Base-by-base conservation (phyloP, 257 asterid genomes). In the Catharanthus roseus region DNA sequence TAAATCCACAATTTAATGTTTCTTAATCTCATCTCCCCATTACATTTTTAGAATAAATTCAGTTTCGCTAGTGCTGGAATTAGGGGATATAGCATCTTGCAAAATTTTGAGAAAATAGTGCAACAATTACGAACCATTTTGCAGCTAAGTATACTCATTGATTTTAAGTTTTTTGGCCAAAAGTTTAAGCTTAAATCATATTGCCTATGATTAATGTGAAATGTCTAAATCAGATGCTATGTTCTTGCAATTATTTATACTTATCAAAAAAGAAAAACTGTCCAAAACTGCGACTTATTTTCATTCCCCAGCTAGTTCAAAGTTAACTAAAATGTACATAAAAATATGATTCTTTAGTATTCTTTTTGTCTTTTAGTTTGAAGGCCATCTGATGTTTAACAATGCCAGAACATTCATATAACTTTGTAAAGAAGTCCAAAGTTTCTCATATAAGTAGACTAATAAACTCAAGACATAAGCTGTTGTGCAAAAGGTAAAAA, bases 1-100 rank as follows among this genome's bases (percentile, higher is more conserved):
- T n/a, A n/a, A n/a, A n/a, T n/a, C n/a, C n/a, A n/a, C 72, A 70
- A 70, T 41, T 34, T 70, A 41, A 67, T 9, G 31, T 1, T 1
- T 49, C 29, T n/a, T 29, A 3, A 23, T 31, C 5, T 67, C 44
- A 49, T 53, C 45, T 47, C n/a, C 49, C 24, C 23, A 31, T 58
- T 24, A 31, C 42, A 29, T n/a, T n/a, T 58, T 36, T 58, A 58
- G 41, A 58, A 58, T 58, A 58, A 68, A 29, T 12, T 18, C 29
- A 18, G n/a, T 65, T 28, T 45, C 70, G 10, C 16, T n/a, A 28
- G 38, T 44, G 41, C 57, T 16, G 70, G 57, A 66, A 44, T 18
- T 42, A 47, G n/a, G 18, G 3, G 6, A 47, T 38, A 38, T 12
- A 67, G n/a, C n/a, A n/a, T n/a, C n/a, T n/a, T n/a, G n/a, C n/a